phyloP scores from a whole-genome alignment of 148 eudicot genomes.

The Amaranthus cruentus region DNA sequence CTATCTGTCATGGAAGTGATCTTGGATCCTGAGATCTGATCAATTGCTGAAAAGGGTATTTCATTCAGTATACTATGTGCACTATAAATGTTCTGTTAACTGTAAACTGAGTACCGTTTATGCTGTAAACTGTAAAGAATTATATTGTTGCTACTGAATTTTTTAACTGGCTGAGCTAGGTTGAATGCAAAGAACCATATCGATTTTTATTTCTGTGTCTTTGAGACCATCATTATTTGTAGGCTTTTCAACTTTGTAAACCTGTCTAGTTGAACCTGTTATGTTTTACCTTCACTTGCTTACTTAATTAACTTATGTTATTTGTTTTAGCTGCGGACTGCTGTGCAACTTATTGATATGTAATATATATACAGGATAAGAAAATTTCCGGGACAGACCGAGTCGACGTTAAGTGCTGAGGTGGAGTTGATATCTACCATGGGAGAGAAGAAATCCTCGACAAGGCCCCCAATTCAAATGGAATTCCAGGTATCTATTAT shows the following conservation, averaged over 20 bases:
- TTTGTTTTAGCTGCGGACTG: neutral
- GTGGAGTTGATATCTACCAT: conserved; percentile 94
- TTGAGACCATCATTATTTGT: too few relatives aligned
- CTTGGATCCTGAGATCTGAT: neutral
- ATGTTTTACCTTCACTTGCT: neutral
- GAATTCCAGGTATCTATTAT: conserved; percentile 77
- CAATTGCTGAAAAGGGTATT: neutral
- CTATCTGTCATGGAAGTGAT: neutral
- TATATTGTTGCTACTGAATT: neutral
- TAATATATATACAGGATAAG: conserved; percentile 54
- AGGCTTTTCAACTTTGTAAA: neutral
- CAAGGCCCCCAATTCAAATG: conserved; percentile 99
- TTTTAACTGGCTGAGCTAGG: neutral
- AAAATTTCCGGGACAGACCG: conserved; percentile 98
- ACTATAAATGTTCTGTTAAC: neutral
- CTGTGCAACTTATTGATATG: conserved; percentile 4
- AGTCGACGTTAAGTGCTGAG: conserved; percentile 96
- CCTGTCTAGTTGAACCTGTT: neutral
- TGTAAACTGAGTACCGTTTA: neutral
- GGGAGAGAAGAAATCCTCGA: conserved; percentile 88
- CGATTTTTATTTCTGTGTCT: neutral
- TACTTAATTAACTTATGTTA: neutral
- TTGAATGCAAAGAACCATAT: neutral
- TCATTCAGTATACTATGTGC: neutral
- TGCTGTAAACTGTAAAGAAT: neutral